Evolutionary conservation across 140 eudicot genomes (phyloP), one percentile per base, ranked within the genome.

Genomic region (Eryngium alpinum): DNA sequence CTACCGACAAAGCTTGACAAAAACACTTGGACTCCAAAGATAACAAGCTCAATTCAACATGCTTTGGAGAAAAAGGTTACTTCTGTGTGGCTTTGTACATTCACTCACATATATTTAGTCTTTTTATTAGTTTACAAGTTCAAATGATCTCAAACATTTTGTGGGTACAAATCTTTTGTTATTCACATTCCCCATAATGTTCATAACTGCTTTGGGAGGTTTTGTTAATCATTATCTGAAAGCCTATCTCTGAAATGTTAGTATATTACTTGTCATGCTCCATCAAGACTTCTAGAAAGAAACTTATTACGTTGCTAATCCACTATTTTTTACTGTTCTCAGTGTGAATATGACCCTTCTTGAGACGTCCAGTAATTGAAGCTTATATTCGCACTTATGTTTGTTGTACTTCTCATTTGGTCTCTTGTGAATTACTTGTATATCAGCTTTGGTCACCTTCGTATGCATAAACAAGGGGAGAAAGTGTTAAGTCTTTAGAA

Each of bases 121-220:
- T 43, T 31, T 52, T 19, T 10, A 24, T 43, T 17, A 34, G 57
- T 78, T 66, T 60, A 4, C 31, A 32, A 60, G 19, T 72, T 16
- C 27, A 32, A 22, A 14, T 38, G 52, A 44, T 72, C 78, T 44
- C 29, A 74, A 75, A 75, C 29, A 75, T 34, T 18, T 85, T 85
- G 70, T 91, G 90, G 97, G 97, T 83, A 86, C 85, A 69, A 92
- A 90, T 88, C 93, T 92, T 81, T 72, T 88, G 77, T 83, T 92
- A 73, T 89, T 90, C 78, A 83, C 93, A 38, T 90, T 92, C 81
- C 97, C 97, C 9, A 49, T 90, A 11, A 90, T 92, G 91, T 81
- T 92, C 50, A 76, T 92, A 38, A 88, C 96, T 56, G 88, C 88
- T 73, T 66, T 90, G 75, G 96, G 97, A 31, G 88, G 96, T 71